Evolutionary conservation across 1,139 yeast species (phyloP), one percentile per base, ranked within the genome.

Genomic region (Magnusiomyces tetraspermus): DNA sequence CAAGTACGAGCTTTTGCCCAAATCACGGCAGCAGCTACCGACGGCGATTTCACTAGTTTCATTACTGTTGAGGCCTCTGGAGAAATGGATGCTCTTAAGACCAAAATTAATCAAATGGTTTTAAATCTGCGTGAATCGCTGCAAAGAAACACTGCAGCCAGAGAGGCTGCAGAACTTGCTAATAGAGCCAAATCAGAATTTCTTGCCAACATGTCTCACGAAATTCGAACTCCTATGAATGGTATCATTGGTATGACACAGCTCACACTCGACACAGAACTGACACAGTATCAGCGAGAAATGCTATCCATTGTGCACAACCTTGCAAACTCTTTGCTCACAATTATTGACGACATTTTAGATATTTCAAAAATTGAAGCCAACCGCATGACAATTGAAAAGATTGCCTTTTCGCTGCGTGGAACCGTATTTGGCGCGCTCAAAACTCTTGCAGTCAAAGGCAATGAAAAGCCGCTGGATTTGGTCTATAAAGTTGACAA

Each of bases 241-340:
- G 96, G 96, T 73, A 87, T 87, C 51, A 84, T 87, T 63, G 95
- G 95, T 64, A 87, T 87, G 92, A 87, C 95, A 1, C 95, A 87
- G 67, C 72, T 87, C 60, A 85, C 95, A 0, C 75, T 87, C 54
- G 96, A 87, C 62, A 86, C 95, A 0, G 92, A 86, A 63, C 73
- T 86, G 58, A 85, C 94, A 4, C 95, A 86, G 68, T 86, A 86
- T 64, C 96, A 87, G 69, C 77, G 95, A 57, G 95, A 86, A 70
- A 86, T 86, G 95, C 72, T 86, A 59, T 81, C 89, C 22, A 86
- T 87, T 67, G 95, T 86, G 28, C 92, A 85, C 69, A 85, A 85
- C 63, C 75, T 87, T 60, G 95, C 95, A 41, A 86, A 85, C 63
- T 85, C 94, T 1, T 73, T 86, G 59, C 76, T 86, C 64, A 86